phyloP scores from a whole-genome alignment of 495 filamentous ascomycete species.

The Lineolata rhizophorae region DNA sequence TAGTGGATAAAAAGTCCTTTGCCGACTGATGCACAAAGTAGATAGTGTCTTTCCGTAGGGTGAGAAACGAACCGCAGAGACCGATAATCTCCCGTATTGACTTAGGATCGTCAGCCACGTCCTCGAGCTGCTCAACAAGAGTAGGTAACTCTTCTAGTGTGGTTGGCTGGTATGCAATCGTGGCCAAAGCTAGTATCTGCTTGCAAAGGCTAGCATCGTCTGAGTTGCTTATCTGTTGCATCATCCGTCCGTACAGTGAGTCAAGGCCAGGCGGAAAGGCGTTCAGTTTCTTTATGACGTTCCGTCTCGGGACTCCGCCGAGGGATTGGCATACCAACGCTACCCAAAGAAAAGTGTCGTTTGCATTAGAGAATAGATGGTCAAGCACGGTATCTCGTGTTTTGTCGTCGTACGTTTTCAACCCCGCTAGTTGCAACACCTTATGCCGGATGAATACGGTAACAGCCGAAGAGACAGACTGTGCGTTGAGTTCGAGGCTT shows the following conservation, averaged over 20 bases:
- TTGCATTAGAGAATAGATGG: constrained; percentile 8
- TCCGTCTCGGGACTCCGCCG: neutral
- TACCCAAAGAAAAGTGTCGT: constrained; percentile 17
- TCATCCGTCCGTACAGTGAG: constrained; percentile 15
- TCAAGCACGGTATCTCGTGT: constrained; percentile 5
- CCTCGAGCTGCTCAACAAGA: neutral
- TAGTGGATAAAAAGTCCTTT: constrained; percentile 3
- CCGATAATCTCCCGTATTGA: constrained; percentile 2
- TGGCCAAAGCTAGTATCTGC: neutral
- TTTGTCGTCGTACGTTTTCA: constrained; percentile 6
- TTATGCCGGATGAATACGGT: constrained; percentile 16
- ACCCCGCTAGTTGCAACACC: constrained; percentile 3
- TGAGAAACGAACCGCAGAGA: constrained; percentile 3
- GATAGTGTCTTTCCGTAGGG: neutral
- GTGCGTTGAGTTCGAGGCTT: constrained; percentile 15
- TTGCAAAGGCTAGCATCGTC: constrained; percentile 9
- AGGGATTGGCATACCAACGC: constrained; percentile 11
- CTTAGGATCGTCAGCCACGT: constrained; percentile 3
- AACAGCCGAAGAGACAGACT: constrained; percentile 3
- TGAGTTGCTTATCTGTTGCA: constrained; percentile 10
- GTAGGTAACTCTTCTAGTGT: neutral
- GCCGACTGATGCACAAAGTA: no score
- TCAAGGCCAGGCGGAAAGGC: constrained; percentile 13
- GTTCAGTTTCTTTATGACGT: neutral
- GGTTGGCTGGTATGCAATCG: neutral